Conservation (phyloP, 345 rosid species). For the Acer negundo region DNA sequence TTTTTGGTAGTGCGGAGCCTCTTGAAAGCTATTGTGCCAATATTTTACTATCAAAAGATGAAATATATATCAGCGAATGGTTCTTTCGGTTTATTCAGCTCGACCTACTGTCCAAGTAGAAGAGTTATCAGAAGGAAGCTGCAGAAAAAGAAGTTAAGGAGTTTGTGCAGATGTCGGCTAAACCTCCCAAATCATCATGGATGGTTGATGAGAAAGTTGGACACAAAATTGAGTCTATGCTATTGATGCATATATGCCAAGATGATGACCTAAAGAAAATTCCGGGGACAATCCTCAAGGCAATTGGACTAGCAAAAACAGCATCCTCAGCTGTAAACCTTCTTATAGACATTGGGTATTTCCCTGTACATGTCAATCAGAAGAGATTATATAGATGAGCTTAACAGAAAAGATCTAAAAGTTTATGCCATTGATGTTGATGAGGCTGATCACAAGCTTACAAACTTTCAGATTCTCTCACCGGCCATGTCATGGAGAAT, state of each 20-base stretch:
- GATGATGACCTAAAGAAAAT: slow-evolving; percentile 67
- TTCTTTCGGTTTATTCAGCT: slow-evolving; percentile 68
- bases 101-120: slow-evolving; percentile 80
- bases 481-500: not conserved
- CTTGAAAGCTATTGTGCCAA: slow-evolving; percentile 93
- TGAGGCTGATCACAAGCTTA: slow-evolving; percentile 61
- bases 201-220: slow-evolving; percentile 54
- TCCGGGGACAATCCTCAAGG: slow-evolving; percentile 77
- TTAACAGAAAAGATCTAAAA: slow-evolving; percentile 74
- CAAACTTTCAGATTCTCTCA: not conserved
- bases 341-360: slow-evolving; percentile 85
- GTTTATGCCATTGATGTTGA: slow-evolving; percentile 98
- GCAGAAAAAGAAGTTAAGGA: slow-evolving; percentile 77
- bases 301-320: slow-evolving; percentile 74
- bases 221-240: slow-evolving; percentile 69
- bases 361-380: slow-evolving; percentile 79
- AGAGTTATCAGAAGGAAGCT: slow-evolving; percentile 65
- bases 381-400: slow-evolving; percentile 60
- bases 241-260: slow-evolving; percentile 59
- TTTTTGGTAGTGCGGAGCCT: slow-evolving; percentile 77
- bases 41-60: slow-evolving; percentile 83
- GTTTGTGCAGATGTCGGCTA: slow-evolving; percentile 74
- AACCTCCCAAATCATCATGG: slow-evolving; percentile 88
- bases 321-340: slow-evolving; percentile 76
- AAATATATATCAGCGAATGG: slow-evolving; percentile 81